phyloP scores from a whole-genome alignment of 176 grass and related monocot species.

The Zea luxurians region DNA sequence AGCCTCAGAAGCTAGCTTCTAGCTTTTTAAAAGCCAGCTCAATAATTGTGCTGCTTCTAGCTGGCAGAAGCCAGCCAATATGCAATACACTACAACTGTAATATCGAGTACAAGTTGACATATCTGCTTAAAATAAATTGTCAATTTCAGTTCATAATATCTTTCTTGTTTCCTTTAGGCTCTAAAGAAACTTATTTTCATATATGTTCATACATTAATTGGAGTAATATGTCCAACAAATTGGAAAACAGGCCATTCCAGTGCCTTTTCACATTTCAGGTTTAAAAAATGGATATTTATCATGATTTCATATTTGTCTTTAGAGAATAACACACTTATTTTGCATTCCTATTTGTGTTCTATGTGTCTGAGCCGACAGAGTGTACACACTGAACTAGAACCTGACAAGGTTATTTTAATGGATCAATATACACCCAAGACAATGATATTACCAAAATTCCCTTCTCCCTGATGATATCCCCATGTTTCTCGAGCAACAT shows the following conservation, averaged over 20 bases:
- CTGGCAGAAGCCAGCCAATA: background rate
- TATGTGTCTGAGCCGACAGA: background rate
- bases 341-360: constrained; percentile 1
- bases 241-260: background rate
- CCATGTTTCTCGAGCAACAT: constrained; percentile 67
- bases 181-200: too few relatives aligned
- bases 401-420: background rate
- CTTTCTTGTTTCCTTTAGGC: too few relatives aligned
- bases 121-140: too few relatives aligned
- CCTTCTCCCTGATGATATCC: constrained; percentile 58
- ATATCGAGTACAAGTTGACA: too few relatives aligned
- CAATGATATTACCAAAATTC: constrained; percentile 63
- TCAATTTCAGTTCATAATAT: too few relatives aligned
- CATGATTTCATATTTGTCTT: background rate
- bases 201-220: too few relatives aligned
- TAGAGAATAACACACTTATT: background rate
- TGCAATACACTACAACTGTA: background rate
- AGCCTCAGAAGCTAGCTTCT: background rate
- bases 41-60: background rate
- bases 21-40: background rate
- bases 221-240: too few relatives aligned
- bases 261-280: background rate
- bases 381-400: background rate
- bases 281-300: constrained; percentile 1
- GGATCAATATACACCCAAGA: constrained; percentile 20